Base-by-base conservation (phyloP, 148 eudicot species). In the Heliosperma pusillum region DNA sequence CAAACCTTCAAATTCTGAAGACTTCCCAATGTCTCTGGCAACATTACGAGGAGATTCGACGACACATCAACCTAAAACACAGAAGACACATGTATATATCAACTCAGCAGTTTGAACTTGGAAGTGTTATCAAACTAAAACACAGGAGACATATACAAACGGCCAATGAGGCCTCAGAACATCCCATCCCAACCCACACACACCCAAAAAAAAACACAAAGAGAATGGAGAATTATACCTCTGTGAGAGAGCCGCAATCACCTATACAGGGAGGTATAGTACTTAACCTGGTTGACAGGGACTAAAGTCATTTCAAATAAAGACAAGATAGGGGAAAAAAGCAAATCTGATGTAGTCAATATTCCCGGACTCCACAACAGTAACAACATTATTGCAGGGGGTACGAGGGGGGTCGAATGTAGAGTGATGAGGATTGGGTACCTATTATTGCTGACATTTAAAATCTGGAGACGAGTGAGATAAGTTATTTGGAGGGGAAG, bases 361-460 rank as follows among this genome's bases (percentile, higher is more conserved):
- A n/a, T 63, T 16, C 15, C 7, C 7, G 42, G 40, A 30, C 10
- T 25, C 25, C n/a, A 22, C n/a, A 36, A 7, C 42, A 36, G 42
- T 10, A 36, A 36, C 42, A 36, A 36, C 42, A 47, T 47, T 47
- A 15, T 45, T 45, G 52, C 15, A 45, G 53, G 16, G 45, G 40
- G 40, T 33, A 33, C 40, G 40, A n/a, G n/a, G 15, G 53, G 15
- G 53, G 53, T 10, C 15, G 53, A 1, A 50, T 50, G 55, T n/a
- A n/a, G n/a, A n/a, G n/a, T n/a, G 42, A 36, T 36, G 42, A 44
- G 10, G 57, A 20, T 33, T 55, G 7, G 65, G 17, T 63, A 95
- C 99, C 96, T 87, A 75, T 95, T 95, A 57, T 81, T 85, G 77
- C 88, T 87, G 74, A 86, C 86, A 83, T 87, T 89, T 74, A 95